Base-by-base conservation (phyloP, 108 stramenopile genomes). In the Cyclotella sp. region DNA sequence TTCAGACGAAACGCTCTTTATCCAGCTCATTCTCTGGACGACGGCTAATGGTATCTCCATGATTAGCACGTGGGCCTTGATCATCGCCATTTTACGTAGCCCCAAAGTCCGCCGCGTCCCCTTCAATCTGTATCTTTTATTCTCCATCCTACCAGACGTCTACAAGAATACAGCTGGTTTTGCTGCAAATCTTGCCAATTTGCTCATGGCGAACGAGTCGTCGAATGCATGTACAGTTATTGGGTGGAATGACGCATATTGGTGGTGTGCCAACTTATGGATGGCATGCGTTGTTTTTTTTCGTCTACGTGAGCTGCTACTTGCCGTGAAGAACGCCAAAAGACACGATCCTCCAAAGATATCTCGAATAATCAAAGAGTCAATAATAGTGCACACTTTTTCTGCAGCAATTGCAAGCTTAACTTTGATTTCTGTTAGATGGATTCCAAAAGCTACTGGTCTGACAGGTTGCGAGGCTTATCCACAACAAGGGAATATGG, bases 221-320 rank as follows among this genome's bases (percentile, higher is more conserved):
- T 24, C 63, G 9, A 53, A 58, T 47, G 62, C 63, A 21, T 78
- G 77, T 55, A 63, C 34, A 30, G 63, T 71, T 12, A 70, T 78
- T 29, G 77, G 77, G 13, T 78, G 69, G 70, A 78, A 71, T 45
- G 77, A 78, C 57, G 69, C 69, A 21, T 78, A 78, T 55, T 78
- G 77, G 77, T 78, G 77, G 77, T 71, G 70, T 47, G 45, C 69
- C 12, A 78, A 70, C 57, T 67, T 78, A 19, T 78, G 77, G 77
- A 78, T 78, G 77, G 59, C 77, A 24, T 65, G 62, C 47, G 28
- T 69, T n/a, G 54, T 71, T 21, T 72, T 78, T 42, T 22, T 44
- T 1, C 63, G 71, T 30, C 55, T 78, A 16, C 61, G 65, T 14
- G 30, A 67, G 30, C 39, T 78, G 77, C 77, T 78, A 0, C 5